These are phyloP conservation scores for Malus asiatica DNA, from an alignment of 306 rosid genomes.

Conservation along the genomic window DNA sequence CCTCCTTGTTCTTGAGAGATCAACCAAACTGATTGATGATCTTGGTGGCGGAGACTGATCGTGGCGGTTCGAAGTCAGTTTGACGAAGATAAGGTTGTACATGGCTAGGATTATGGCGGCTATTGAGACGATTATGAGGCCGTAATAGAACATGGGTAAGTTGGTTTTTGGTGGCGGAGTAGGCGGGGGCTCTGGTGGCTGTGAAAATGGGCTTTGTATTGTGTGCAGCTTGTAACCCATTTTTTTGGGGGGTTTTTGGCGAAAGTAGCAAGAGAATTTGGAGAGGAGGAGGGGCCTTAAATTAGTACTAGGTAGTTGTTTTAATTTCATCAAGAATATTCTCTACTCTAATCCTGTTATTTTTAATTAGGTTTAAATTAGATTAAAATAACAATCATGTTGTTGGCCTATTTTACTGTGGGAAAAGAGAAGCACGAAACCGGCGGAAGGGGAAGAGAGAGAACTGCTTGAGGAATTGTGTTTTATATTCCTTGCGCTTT, in stretches of 20 bases:
- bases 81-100: slow-evolving; percentile 64
- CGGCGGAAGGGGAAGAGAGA: too few relatives aligned
- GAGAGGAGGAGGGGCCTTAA: not conserved
- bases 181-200: slow-evolving; percentile 24
- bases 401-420: too few relatives aligned
- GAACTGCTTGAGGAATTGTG: too few relatives aligned
- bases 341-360: not conserved
- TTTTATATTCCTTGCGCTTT: too few relatives aligned
- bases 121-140: slow-evolving; percentile 55
- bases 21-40: not conserved
- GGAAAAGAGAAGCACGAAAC: too few relatives aligned
- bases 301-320: not conserved
- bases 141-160: slow-evolving; percentile 59
- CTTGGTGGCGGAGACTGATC: slow-evolving; percentile 1
- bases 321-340: not conserved
- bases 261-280: not conserved
- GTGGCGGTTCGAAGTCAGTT: slow-evolving; percentile 27
- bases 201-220: not conserved
- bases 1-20: not conserved
- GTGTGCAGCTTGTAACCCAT: not conserved
- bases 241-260: not conserved
- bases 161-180: slow-evolving; percentile 16
- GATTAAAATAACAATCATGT: slow-evolving; percentile 6
- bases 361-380: not conserved
- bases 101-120: slow-evolving; percentile 45